Evolutionary conservation across 2,329 filamentous ascomycete genomes (phyloP).

Genomic region (Penicillium sp.): DNA sequence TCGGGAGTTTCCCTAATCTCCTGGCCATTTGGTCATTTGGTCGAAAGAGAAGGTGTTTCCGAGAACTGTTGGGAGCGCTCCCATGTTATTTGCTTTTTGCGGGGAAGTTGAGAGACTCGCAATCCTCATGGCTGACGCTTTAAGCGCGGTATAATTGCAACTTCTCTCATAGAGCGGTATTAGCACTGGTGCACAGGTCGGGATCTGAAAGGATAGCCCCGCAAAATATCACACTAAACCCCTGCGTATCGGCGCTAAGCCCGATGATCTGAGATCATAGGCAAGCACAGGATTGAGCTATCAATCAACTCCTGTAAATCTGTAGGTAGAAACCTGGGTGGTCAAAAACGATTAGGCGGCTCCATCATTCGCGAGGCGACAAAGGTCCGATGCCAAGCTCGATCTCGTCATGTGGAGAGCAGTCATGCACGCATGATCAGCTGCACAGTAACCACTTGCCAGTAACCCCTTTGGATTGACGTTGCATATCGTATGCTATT

Average conservation of each 20-base stretch:
- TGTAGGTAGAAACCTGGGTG: background rate
- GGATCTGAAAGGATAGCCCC: background rate
- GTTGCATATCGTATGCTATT: background rate
- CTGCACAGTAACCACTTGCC: background rate
- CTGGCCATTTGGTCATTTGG: background rate
- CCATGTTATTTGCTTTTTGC: slow-evolving; percentile 10
- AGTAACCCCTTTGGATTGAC: background rate
- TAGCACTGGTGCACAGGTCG: background rate
- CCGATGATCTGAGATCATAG: too few species aligned
- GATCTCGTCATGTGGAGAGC: background rate
- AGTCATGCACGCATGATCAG: background rate
- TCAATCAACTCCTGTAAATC: background rate
- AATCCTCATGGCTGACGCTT: slow-evolving; percentile 2
- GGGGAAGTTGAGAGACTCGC: background rate
- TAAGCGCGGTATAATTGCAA: background rate
- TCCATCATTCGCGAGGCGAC: background rate
- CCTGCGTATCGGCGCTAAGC: background rate
- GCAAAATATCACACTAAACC: background rate
- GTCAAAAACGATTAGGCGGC: background rate
- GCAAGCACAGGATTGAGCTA: background rate
- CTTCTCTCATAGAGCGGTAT: background rate
- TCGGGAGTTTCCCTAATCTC: background rate
- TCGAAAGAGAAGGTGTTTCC: background rate
- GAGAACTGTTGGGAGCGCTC: background rate
- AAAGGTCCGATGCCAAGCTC: background rate